Evolutionary conservation across 2,329 filamentous ascomycete genomes (phyloP), one percentile per base, ranked within the genome.

Genomic region (Phyllosticta citribraziliensis): DNA sequence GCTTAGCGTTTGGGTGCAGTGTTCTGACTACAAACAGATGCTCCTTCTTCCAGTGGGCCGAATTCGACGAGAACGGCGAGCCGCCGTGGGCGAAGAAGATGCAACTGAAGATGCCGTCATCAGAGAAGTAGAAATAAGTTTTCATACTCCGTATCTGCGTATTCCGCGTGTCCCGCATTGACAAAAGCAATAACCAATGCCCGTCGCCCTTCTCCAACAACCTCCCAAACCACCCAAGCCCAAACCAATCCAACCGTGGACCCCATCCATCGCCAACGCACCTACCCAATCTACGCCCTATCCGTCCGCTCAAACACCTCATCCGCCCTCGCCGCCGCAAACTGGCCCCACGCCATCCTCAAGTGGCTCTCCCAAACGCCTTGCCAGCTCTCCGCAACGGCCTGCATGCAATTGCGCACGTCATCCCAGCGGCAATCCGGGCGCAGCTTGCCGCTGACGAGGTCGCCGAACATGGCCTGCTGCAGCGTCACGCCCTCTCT

Each of bases 31-130:
- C 50, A 66, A 10, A 17, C 25, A 85, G 83, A 5, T 96, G 91
- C 69, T 78, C 81, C 0, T 94, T 88, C 68, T 96, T 96, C 67
- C 80, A 88, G 64, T 96, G 91, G 91, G 91, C 88, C 0, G 82
- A 87, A 59, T 95, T 96, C 73, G 87, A 93, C 67, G 86, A 95
- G 40, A 88, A 97, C 71, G 93, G 93, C 1, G 85, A 89, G 66
- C 91, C 92, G 0, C 77, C 85, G 1, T 89, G 87, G 85, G 60
- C 50, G 4, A 51, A 52, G 11, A 57, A 22, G 12, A 11, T 55
- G 4, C 17, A 22, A 2, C 47, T 19, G 25, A 10, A n/a, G 14
- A 47, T 1, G 12, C 33, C 40, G 14, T 40, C 35, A 40, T 4
- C 40, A n/a, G 40, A n/a, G 2, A 8, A 53, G 47, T 17, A 20